Evolutionary conservation across 192 early-diverging fungal species (phyloP).

Genomic region (Coemansia sp.): DNA sequence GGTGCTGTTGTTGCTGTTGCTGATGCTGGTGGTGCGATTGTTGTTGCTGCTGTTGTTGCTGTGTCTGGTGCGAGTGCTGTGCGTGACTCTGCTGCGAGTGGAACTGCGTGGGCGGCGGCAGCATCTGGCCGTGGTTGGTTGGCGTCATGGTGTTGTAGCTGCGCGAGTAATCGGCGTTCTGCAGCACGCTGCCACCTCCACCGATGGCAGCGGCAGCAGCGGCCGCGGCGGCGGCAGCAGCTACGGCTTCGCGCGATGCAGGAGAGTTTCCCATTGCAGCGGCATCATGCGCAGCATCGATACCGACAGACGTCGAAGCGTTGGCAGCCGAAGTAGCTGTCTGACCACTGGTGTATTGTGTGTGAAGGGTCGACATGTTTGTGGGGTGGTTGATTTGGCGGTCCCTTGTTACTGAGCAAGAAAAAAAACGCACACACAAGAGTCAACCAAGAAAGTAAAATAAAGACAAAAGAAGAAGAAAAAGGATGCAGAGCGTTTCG

Average conservation of each 20-base stretch:
- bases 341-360: slow-evolving; percentile 52
- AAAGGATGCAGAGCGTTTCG: neutral
- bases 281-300: slow-evolving; percentile 29
- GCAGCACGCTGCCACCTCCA: slow-evolving; percentile 24
- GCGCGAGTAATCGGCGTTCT: slow-evolving; percentile 41
- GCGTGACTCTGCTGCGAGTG: slow-evolving; percentile 25
- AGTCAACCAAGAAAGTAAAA: slow-evolving; percentile 6
- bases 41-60: slow-evolving; percentile 24
- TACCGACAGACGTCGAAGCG: slow-evolving; percentile 27
- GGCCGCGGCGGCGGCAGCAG: slow-evolving; percentile 35
- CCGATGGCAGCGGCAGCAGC: slow-evolving; percentile 33
- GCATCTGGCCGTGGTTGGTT: slow-evolving; percentile 39
- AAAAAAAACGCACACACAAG: neutral
- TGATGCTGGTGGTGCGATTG: slow-evolving; percentile 14
- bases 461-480: slow-evolving; percentile 9
- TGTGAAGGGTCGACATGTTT: slow-evolving; percentile 52
- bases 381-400: neutral
- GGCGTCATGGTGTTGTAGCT: slow-evolving; percentile 49
- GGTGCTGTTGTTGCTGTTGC: slow-evolving; percentile 29
- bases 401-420: neutral
- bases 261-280: slow-evolving; percentile 28
- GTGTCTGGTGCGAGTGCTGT: slow-evolving; percentile 10
- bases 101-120: slow-evolving; percentile 45
- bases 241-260: slow-evolving; percentile 43
- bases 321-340: slow-evolving; percentile 17